Evolutionary conservation across 495 filamentous ascomycete genomes (phyloP).

Genomic region (Penicillium paradoxum): DNA sequence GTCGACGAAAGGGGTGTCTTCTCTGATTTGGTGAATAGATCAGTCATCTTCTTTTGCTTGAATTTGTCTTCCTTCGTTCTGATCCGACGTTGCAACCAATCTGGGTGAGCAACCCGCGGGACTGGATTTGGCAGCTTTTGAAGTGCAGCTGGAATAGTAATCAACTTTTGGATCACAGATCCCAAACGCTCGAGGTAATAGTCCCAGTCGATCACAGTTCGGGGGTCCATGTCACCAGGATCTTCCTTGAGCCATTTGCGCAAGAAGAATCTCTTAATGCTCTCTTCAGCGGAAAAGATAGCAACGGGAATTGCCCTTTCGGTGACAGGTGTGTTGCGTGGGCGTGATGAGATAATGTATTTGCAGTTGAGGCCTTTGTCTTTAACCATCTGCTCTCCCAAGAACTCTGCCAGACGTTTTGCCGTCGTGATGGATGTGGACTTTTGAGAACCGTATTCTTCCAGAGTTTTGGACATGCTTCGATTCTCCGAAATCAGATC

Average conservation of each 20-base stretch:
- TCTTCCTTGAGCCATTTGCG: constrained; percentile 96
- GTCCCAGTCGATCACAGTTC: constrained; percentile 86
- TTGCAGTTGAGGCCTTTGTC: constrained; percentile 99
- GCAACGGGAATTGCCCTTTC: constrained; percentile 92
- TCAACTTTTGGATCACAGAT: constrained; percentile 95
- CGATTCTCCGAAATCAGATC: constrained; percentile 98
- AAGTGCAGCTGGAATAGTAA: constrained; percentile 94
- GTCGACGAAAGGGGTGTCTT: constrained; percentile 72
- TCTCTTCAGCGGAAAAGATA: constrained; percentile 91
- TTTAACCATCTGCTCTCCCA: constrained; percentile 98
- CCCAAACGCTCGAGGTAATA: constrained; percentile 95
- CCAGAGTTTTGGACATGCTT: constrained; percentile 93
- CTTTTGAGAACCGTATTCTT: constrained; percentile 93
- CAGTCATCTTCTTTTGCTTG: constrained; percentile 98
- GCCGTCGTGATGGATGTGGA: constrained; percentile 98
- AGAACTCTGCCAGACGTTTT: constrained; percentile 89
- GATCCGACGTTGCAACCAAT: constrained; percentile 92
- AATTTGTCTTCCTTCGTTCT: constrained; percentile 92
- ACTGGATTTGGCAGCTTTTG: constrained; percentile 95
- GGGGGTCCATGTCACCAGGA: constrained; percentile 85
- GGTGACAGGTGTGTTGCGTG: constrained; percentile 85
- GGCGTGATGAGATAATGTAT: constrained; percentile 90
- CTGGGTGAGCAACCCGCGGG: constrained; percentile 86
- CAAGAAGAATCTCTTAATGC: constrained; percentile 82
- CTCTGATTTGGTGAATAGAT: constrained; percentile 76